Evolutionary conservation across 768 basidiomycete genomes (phyloP).

Genomic region (Boletus reticulatus): DNA sequence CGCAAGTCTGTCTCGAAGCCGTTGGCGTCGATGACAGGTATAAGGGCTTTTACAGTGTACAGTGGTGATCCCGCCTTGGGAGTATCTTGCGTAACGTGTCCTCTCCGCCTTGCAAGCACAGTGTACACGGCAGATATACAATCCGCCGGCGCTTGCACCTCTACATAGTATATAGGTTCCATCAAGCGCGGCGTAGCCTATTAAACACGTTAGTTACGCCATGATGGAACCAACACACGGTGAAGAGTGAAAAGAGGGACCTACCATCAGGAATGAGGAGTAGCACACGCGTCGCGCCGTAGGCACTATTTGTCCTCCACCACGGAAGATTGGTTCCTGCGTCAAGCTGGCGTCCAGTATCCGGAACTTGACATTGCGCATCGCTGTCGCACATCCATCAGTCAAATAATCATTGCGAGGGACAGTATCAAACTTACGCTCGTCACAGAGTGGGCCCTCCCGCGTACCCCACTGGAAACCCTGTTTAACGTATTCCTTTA

Average conservation of each 20-base stretch:
- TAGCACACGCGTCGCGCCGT: constrained; percentile 99
- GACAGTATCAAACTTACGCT: constrained; percentile 68
- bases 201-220: not conserved
- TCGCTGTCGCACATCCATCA: constrained; percentile 52
- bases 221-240: not conserved
- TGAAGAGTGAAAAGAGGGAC: constrained; percentile 24
- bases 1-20: constrained; percentile 98
- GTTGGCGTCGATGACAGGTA: constrained; percentile 97
- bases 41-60: constrained; percentile 97
- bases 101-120: constrained; percentile 95
- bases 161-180: constrained; percentile 98
- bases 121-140: constrained; percentile 99
- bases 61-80: constrained; percentile 97
- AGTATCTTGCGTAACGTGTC: constrained; percentile 98
- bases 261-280: constrained; percentile 96
- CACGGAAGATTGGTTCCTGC: constrained; percentile 95
- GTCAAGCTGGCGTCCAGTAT: constrained; percentile 90
- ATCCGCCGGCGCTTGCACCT: constrained; percentile 98
- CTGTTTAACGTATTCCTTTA: constrained; percentile 96
- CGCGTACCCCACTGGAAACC: constrained; percentile 99
- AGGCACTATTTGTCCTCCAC: constrained; percentile 97
- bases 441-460: constrained; percentile 97
- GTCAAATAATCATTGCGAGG: not conserved
- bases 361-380: constrained; percentile 98
- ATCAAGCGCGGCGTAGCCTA: constrained; percentile 93